Evolutionary conservation across 2,329 filamentous ascomycete genomes (phyloP).

Genomic region (Monilinia fructigena): DNA sequence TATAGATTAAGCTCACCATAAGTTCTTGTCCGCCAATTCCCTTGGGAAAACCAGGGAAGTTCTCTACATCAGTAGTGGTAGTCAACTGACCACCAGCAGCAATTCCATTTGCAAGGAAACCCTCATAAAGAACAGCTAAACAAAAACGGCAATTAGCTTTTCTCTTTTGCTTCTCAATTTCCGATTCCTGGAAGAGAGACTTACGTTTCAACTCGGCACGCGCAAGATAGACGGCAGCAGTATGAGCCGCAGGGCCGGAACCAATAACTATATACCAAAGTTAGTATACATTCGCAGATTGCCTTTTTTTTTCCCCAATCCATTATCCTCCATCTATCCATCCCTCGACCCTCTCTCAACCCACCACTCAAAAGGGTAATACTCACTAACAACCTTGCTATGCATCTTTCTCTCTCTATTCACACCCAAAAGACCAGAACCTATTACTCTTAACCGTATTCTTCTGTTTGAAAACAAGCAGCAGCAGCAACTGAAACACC

Average conservation of each 20-base stretch:
- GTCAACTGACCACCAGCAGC: constrained; percentile 95
- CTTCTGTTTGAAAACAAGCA: constrained; percentile 61
- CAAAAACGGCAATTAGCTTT: not conserved
- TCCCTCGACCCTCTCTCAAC: not conserved
- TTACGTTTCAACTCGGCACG: constrained; percentile 83
- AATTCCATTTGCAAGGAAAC: constrained; percentile 95
- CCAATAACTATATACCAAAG: constrained; percentile 63
- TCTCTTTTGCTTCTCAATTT: constrained; percentile 37
- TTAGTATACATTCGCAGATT: constrained; percentile 23
- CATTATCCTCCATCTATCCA: not conserved
- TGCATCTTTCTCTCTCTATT: constrained; percentile 68
- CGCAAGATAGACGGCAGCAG: constrained; percentile 92
- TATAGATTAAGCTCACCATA: constrained; percentile 53
- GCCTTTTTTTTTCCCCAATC: not conserved
- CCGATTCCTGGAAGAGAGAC: constrained; percentile 17
- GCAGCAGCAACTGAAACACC: constrained; percentile 72
- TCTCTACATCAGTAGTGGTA: constrained; percentile 97
- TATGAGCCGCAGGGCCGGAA: constrained; percentile 96
- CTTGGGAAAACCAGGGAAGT: constrained; percentile 92
- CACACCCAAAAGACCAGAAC: constrained; percentile 34
- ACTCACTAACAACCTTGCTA: constrained; percentile 84
- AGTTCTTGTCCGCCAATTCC: constrained; percentile 83
- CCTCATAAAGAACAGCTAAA: constrained; percentile 84
- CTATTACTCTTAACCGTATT: constrained; percentile 41
- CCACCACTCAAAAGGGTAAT: constrained; percentile 6